Conservation (phyloP, 805 yeast species). For the Torulaspora quercuum region DNA sequence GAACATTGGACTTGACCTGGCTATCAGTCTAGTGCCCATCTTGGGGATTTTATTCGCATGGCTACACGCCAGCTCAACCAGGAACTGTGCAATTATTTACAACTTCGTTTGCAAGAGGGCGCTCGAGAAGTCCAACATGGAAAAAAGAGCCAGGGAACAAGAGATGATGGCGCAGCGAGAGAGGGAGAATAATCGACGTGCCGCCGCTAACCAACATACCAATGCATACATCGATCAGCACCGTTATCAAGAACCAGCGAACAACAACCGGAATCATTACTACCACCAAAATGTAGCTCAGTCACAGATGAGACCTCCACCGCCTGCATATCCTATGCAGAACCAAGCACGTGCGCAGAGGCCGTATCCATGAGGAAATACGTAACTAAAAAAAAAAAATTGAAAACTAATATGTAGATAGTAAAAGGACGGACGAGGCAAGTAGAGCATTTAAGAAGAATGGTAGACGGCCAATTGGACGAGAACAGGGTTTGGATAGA, state of each 20-base stretch:
- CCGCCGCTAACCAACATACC: too few relatives aligned
- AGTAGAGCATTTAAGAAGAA: constrained; percentile 2
- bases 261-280: constrained; percentile 4
- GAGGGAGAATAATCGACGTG: not conserved
- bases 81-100: constrained; percentile 82
- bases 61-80: constrained; percentile 80
- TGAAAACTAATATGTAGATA: too few relatives aligned
- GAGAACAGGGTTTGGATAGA: constrained; percentile 81
- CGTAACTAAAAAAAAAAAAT: not conserved
- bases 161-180: constrained; percentile 6
- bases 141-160: constrained; percentile 12
- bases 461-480: constrained; percentile 5
- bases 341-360: constrained; percentile 16
- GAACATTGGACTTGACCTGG: constrained; percentile 68
- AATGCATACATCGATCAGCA: constrained; percentile 3
- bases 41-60: constrained; percentile 76
- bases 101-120: constrained; percentile 33
- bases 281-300: constrained; percentile 2
- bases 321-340: constrained; percentile 8
- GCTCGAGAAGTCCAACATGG: constrained; percentile 14
- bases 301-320: constrained; percentile 12
- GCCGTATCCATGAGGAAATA: constrained; percentile 10
- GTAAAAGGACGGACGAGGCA: too few relatives aligned
- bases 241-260: constrained; percentile 3
- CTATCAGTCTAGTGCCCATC: constrained; percentile 74